Base-by-base conservation (phyloP, 208 protist genomes). In the Herpetomonas samuelpessoai region DNA sequence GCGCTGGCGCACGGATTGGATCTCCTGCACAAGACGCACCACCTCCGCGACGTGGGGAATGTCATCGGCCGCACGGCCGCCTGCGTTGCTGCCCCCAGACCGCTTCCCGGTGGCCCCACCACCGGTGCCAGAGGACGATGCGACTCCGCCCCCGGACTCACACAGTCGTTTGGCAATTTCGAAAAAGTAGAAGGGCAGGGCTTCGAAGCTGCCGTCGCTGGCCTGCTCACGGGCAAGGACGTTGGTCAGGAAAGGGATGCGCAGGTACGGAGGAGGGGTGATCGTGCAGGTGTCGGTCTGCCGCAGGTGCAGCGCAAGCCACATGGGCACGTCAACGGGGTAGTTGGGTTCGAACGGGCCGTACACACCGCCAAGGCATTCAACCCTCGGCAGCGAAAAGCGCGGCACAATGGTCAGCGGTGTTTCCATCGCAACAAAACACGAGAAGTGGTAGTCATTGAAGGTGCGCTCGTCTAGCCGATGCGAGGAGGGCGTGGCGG, bases 151-250 rank as follows among this genome's bases (percentile, higher is more conserved):
- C 2, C 18, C 31, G 28, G 60, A 53, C 54, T 78, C 65, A 49
- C 63, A 75, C 29, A 87, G 46, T 16, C 68, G 50, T 62, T 93
- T 91, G 0, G 82, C 83, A 7, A 92, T 61, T 53, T 96, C 89
- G 58, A 88, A 96, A 62, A 96, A 96, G 68, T 91, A 91, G 50
- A 93, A 96, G 7, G 86, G 89, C 22, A 96, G 58, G 3, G 72
- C 62, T 57, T 88, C 78, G 61, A 96, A 96, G n/a, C 65, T 79
- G 9, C 68, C 58, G n/a, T 90, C 83, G 57, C 67, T 88, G 19
- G 48, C 57, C 31, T 75, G 65, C 67, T 96, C 89, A n/a, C 65
- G 57, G 44, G 81, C 80, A 18, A 92, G 39, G 25, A 89, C 66
- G 18, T 76, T 47, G 19, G 62, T 67, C 9, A 96, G 70, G 53